phyloP scores from a whole-genome alignment of 1,284 basidiomycete genomes.

The Ceratobasidium sp. region DNA sequence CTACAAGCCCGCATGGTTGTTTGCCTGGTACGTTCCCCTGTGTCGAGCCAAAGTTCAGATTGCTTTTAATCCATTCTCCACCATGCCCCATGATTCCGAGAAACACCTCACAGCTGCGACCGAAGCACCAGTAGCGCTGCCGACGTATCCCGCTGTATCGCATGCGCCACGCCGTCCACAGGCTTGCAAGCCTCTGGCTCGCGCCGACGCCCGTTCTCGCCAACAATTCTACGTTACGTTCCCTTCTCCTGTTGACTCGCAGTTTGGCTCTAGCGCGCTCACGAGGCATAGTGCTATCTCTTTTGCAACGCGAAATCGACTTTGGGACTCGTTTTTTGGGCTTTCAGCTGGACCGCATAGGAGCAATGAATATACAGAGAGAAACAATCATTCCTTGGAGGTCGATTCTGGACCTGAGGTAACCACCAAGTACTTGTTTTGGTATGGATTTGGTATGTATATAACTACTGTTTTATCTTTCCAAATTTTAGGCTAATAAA shows the following conservation, averaged over 20 bases:
- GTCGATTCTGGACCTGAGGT: constrained; percentile 27
- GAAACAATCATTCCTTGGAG: neutral
- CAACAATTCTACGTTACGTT: neutral
- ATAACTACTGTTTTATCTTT: neutral
- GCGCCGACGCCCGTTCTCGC: too few species aligned
- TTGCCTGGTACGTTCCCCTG: neutral
- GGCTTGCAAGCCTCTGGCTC: neutral
- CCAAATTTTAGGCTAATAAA: neutral
- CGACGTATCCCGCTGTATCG: neutral
- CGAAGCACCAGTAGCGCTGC: neutral
- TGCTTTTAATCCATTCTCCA: neutral
- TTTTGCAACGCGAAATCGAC: neutral
- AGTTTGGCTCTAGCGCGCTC: neutral
- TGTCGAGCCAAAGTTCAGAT: neutral
- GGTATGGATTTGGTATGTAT: constrained; percentile 43
- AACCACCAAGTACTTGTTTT: constrained; percentile 36
- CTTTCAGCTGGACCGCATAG: neutral
- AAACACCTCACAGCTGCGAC: neutral
- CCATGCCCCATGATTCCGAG: neutral
- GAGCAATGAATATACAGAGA: neutral
- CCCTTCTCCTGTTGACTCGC: neutral
- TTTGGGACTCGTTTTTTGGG: neutral
- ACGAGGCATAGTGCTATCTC: neutral
- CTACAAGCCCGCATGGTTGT: neutral
- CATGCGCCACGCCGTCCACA: neutral